A percentile compares a stretch with the other conserved stretches of the same genome.
These are phyloP conservation scores for Gossypioides kirkii DNA, from an alignment of 345 rosid genomes.

Conservation along the genomic window DNA sequence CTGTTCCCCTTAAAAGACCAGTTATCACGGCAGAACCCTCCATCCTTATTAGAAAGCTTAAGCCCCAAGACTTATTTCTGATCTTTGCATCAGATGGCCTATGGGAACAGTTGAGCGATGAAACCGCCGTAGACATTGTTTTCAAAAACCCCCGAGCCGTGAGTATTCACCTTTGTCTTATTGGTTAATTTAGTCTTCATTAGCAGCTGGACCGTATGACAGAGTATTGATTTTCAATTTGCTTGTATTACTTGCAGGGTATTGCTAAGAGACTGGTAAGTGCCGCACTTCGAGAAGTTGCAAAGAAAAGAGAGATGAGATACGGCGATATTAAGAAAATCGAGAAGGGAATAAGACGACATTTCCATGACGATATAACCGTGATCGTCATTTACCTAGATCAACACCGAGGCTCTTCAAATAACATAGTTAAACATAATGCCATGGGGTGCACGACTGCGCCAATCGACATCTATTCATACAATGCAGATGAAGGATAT, in stretches of 20 bases:
- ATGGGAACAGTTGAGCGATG: conserved; percentile 93
- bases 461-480: conserved; percentile 73
- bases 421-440: conserved; percentile 22
- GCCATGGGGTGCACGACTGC: conserved; percentile 48
- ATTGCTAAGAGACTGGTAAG: conserved; percentile 64
- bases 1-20: conserved; percentile 71
- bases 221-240: background rate
- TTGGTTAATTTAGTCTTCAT: background rate
- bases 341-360: conserved; percentile 57
- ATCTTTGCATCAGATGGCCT: conserved; percentile 99
- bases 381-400: conserved; percentile 73
- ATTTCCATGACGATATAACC: conserved; percentile 74
- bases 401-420: conserved; percentile 36
- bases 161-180: conserved; percentile 25
- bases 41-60: conserved; percentile 60
- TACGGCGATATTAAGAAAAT: conserved; percentile 55
- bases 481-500: conserved; percentile 37
- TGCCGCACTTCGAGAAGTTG: conserved; percentile 66
- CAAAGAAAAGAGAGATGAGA: conserved; percentile 67
- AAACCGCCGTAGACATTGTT: conserved; percentile 83
- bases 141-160: conserved; percentile 79
- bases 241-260: conserved; percentile 36
- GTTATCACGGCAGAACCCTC: conserved; percentile 93
- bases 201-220: background rate
- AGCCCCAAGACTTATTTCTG: conserved; percentile 69